Conservation (phyloP, 192 early-diverging fungal species). For the Rhizophagus sp. region DNA sequence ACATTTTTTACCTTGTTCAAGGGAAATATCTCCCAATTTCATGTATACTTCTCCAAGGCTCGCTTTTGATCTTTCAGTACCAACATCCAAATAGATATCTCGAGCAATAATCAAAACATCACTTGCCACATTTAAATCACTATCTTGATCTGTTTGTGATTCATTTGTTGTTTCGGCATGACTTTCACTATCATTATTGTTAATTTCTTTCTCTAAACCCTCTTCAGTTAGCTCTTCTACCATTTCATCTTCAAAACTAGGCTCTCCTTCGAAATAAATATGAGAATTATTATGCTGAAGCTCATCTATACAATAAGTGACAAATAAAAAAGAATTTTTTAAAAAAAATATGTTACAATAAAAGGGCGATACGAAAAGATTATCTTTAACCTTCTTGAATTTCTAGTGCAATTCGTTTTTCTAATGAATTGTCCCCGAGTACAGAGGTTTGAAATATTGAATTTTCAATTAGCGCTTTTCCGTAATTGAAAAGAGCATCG, state of each 20-base stretch:
- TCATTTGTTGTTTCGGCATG: slow-evolving; percentile 41
- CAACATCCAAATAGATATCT: slow-evolving; percentile 66
- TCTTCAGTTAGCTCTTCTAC: not conserved
- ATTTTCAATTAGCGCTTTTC: slow-evolving; percentile 67
- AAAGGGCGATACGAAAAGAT: too few relatives aligned
- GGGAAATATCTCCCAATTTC: slow-evolving; percentile 81
- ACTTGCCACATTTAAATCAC: slow-evolving; percentile 82
- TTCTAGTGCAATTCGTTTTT: not conserved
- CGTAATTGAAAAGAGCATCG: slow-evolving; percentile 74
- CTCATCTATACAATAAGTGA: not conserved
- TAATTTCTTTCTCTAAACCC: not conserved
- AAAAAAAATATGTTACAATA: too few relatives aligned
- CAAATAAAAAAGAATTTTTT: not conserved
- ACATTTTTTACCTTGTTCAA: slow-evolving; percentile 69
- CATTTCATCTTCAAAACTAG: not conserved
- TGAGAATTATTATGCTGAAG: not conserved
- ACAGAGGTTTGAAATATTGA: slow-evolving; percentile 74
- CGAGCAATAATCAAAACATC: slow-evolving; percentile 84
- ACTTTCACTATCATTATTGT: not conserved
- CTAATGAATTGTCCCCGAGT: slow-evolving; percentile 53
- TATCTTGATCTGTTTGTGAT: slow-evolving; percentile 40
- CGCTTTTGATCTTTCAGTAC: slow-evolving; percentile 46
- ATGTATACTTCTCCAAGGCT: slow-evolving; percentile 71
- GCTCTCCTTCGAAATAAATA: not conserved
- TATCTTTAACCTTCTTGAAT: not conserved